Percentiles rank a stretch among this genome's conserved stretches.
phyloP scores from a whole-genome alignment of 257 asterid species.

The Solanum rostratum region DNA sequence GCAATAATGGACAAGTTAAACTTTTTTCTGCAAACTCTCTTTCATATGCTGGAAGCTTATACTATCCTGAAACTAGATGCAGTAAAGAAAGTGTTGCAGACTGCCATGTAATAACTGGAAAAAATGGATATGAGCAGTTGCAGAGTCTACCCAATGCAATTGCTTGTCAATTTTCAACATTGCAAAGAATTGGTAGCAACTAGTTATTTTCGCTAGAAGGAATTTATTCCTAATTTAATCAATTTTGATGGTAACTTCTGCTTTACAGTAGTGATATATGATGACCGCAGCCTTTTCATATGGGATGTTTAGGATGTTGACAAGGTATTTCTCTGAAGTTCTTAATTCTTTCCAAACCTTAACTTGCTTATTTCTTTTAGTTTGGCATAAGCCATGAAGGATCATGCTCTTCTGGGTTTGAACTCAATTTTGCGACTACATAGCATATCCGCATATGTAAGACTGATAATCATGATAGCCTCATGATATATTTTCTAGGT shows the following conservation, averaged over 20 bases:
- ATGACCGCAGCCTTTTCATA: slow-evolving; percentile 47
- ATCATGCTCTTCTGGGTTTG: background rate
- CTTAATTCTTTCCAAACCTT: background rate
- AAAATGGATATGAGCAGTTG: slow-evolving; percentile 13
- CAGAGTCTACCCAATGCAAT: slow-evolving; percentile 49
- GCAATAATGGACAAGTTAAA: slow-evolving; percentile 56
- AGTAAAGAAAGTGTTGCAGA: slow-evolving; percentile 19
- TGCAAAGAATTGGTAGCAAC: slow-evolving; percentile 50
- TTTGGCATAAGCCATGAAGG: background rate
- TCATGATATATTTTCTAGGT: slow-evolving; percentile 38
- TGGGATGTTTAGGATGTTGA: slow-evolving; percentile 43
- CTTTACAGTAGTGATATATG: slow-evolving; percentile 59
- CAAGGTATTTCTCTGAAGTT: slow-evolving; percentile 22
- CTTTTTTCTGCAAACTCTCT: slow-evolving; percentile 31
- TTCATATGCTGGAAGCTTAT: slow-evolving; percentile 37
- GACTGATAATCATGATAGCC: slow-evolving; percentile 17
- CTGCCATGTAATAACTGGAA: slow-evolving; percentile 5
- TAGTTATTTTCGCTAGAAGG: background rate
- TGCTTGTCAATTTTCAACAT: slow-evolving; percentile 64
- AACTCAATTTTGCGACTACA: slow-evolving; percentile 9
- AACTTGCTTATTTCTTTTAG: background rate
- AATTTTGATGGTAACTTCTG: slow-evolving; percentile 12
- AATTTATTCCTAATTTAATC: slow-evolving; percentile 1
- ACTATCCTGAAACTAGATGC: slow-evolving; percentile 32
- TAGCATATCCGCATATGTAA: slow-evolving; percentile 17